A percentile compares a stretch with the other conserved stretches of the same genome.
phyloP scores from a whole-genome alignment of 768 basidiomycete genomes.

The Lepiota subincarnata region DNA sequence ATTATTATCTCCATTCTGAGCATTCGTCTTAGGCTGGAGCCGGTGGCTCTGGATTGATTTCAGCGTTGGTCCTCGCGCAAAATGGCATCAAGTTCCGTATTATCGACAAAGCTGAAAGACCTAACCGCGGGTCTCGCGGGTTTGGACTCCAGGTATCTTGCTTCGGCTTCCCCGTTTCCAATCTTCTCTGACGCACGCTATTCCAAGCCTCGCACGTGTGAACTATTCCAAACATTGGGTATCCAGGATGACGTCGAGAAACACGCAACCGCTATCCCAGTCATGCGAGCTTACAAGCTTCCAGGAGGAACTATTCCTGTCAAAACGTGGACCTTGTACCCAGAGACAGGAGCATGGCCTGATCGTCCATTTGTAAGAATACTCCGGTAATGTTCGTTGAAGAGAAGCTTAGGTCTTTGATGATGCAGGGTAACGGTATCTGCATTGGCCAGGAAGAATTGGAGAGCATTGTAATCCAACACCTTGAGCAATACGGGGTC shows the following conservation, averaged over 20 bases:
- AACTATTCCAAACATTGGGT: conserved; percentile 20
- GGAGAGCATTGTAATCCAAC: conserved; percentile 17
- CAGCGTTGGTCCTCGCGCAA: background rate
- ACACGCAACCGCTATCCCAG: conserved; percentile 17
- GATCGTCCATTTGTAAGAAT: conserved; percentile 18
- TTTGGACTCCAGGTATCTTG: conserved; percentile 19
- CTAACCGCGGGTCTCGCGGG: conserved; percentile 19
- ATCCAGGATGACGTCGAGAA: conserved; percentile 17
- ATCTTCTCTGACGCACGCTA: background rate
- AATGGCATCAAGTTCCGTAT: background rate
- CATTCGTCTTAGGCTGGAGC: conserved; percentile 6
- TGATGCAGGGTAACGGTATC: too few species aligned
- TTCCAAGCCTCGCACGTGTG: conserved; percentile 21
- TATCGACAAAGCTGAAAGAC: conserved; percentile 15
- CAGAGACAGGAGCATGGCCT: conserved; percentile 17
- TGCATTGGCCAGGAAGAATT: conserved; percentile 16
- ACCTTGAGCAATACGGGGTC: conserved; percentile 15
- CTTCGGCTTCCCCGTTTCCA: background rate
- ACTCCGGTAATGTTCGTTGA: too few species aligned
- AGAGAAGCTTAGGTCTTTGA: too few species aligned
- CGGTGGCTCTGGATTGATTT: background rate
- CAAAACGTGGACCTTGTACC: conserved; percentile 23
- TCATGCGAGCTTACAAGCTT: conserved; percentile 23
- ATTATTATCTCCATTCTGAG: too few species aligned
- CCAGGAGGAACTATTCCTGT: conserved; percentile 21